Evolutionary conservation across 345 rosid species (phyloP).

Genomic region (Eucalyptus cladocalyx): DNA sequence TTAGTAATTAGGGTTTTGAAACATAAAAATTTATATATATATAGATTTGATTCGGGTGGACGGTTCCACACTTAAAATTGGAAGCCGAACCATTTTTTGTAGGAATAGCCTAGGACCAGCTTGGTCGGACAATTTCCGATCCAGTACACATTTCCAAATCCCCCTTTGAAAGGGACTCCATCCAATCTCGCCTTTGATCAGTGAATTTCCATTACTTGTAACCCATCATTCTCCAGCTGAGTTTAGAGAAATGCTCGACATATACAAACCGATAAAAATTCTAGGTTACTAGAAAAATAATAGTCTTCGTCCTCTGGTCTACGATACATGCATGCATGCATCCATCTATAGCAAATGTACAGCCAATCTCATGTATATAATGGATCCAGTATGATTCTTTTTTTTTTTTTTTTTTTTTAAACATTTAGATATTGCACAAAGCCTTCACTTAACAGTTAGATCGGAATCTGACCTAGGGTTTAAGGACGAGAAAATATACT

Average conservation of each 20-base stretch:
- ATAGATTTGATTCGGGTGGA: fast-evolving
- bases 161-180: not conserved
- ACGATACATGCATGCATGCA: not conserved
- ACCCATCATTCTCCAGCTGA: not conserved
- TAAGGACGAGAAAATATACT: not conserved
- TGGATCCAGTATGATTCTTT: not conserved
- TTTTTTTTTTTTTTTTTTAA: no score
- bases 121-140: no score
- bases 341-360: not conserved
- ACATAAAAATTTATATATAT: no score
- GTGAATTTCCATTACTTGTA: not conserved
- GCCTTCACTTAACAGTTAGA: not conserved
- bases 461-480: not conserved
- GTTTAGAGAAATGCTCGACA: not conserved
- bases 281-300: not conserved
- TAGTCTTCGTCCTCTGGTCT: not conserved
- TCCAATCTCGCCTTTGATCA: not conserved
- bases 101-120: no score
- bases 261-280: not conserved
- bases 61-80: fast-evolving
- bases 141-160: not conserved
- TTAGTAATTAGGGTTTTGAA: no score
- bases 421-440: not conserved
- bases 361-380: not conserved
- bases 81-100: fast-evolving